Percentiles rank a stretch among this genome's conserved stretches.
These are phyloP conservation scores for Gossypium australe DNA, from an alignment of 345 rosid genomes.

Conservation along the genomic window DNA sequence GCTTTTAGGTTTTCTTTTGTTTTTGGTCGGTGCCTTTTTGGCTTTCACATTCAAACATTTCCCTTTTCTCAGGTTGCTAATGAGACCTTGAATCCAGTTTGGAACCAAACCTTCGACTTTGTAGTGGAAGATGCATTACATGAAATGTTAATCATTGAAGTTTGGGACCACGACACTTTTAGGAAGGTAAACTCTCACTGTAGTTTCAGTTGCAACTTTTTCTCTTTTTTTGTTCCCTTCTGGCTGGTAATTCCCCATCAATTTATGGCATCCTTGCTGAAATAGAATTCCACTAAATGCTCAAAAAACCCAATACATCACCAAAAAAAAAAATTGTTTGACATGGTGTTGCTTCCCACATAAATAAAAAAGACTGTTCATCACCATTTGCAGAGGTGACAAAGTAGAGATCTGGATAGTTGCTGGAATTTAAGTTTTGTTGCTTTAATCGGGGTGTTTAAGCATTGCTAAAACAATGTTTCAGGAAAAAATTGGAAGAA, in stretches of 20 bases:
- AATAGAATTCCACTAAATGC: too few relatives aligned
- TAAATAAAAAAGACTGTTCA: background rate
- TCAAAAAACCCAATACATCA: too few relatives aligned
- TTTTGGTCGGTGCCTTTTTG: background rate
- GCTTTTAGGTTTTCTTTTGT: background rate
- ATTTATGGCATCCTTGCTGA: background rate
- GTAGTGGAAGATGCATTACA: constrained; percentile 92
- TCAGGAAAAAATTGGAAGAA: constrained; percentile 79
- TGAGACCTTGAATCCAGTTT: constrained; percentile 75
- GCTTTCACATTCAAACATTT: background rate
- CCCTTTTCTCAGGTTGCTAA: constrained; percentile 54
- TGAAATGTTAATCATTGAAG: constrained; percentile 67
- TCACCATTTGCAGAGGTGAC: background rate
- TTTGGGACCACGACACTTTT: constrained; percentile 83
- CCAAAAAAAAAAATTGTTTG: background rate
- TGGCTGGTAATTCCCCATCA: background rate
- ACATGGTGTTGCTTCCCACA: background rate
- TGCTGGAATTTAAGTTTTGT: background rate
- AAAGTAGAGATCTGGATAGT: background rate
- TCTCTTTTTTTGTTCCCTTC: background rate
- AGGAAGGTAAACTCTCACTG: constrained; percentile 49
- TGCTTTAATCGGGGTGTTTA: background rate
- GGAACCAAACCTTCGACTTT: constrained; percentile 93
- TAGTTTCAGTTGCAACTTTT: background rate
- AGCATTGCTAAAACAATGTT: background rate